These are phyloP conservation scores for Dacryopinax primogenitus DNA, from an alignment of 768 basidiomycete genomes.

Conservation along the genomic window DNA sequence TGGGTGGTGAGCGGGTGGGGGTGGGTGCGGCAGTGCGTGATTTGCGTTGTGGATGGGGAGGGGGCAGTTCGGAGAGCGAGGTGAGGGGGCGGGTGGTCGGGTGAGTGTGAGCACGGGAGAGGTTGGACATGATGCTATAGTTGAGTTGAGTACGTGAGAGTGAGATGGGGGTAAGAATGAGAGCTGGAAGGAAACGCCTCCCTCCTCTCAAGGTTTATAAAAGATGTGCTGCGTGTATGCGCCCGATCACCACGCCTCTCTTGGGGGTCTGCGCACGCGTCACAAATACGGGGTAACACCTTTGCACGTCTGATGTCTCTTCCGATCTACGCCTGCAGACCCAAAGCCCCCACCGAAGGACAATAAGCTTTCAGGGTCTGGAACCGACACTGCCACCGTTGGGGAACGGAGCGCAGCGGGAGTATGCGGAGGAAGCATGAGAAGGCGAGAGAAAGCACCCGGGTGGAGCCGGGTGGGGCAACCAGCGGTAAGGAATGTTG, in stretches of 20 bases:
- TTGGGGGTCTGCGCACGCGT: background rate
- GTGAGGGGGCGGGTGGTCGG: background rate
- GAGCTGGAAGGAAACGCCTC: background rate
- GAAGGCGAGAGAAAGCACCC: too few relatives aligned
- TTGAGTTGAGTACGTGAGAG: background rate
- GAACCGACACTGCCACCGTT: constrained; percentile 3
- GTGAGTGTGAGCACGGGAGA: constrained; percentile 4
- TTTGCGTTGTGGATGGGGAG: background rate
- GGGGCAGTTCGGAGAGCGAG: background rate
- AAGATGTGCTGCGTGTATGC: background rate
- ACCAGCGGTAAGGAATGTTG: too few relatives aligned
- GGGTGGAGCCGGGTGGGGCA: too few relatives aligned
- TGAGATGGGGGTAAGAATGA: background rate
- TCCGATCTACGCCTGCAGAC: background rate
- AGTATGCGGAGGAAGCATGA: background rate
- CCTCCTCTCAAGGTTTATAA: background rate
- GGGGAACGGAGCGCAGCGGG: background rate
- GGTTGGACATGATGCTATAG: background rate
- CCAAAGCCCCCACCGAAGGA: background rate
- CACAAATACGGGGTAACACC: background rate
- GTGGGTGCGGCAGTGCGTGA: background rate
- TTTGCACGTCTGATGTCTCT: background rate
- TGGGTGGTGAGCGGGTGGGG: background rate
- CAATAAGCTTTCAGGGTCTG: background rate
- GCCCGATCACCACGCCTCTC: background rate